Evolutionary conservation across 2,329 filamentous ascomycete genomes (phyloP).

Genomic region (Dendryphion nanum): DNA sequence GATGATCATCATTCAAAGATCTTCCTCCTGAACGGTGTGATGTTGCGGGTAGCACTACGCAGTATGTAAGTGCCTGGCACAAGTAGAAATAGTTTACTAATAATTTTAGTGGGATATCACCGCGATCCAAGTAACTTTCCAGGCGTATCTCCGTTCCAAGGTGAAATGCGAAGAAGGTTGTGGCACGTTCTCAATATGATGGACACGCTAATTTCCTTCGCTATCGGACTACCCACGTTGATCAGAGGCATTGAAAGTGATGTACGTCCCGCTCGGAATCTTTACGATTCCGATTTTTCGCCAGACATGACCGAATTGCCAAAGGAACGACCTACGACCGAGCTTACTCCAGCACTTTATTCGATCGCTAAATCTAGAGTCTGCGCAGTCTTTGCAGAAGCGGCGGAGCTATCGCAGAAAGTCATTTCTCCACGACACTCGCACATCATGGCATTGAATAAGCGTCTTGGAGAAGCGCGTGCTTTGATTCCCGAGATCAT

Average conservation of each 20-base stretch:
- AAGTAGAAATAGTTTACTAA: too few relatives aligned
- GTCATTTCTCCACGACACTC: conserved; percentile 35
- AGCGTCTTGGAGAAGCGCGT: conserved; percentile 34
- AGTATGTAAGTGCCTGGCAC: too few relatives aligned
- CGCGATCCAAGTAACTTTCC: conserved; percentile 30
- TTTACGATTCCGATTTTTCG: conserved; percentile 40
- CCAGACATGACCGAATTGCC: conserved; percentile 21
- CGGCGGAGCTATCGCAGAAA: conserved; percentile 39
- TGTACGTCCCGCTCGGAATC: conserved; percentile 34
- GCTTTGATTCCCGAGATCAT: conserved; percentile 34
- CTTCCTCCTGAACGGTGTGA: conserved; percentile 23
- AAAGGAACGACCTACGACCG: conserved; percentile 14
- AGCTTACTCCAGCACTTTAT: conserved; percentile 34
- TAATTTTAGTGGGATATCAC: conserved; percentile 44
- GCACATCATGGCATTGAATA: conserved; percentile 40
- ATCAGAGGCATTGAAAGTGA: conserved; percentile 35
- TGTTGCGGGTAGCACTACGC: conserved; percentile 22
- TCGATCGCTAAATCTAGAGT: conserved; percentile 35
- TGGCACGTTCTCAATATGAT: conserved; percentile 34
- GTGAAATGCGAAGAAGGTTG: conserved; percentile 37
- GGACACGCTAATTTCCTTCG: conserved; percentile 34
- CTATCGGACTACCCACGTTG: conserved; percentile 35
- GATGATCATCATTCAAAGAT: conserved; percentile 21
- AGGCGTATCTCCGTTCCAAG: conserved; percentile 32
- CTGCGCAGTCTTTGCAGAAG: conserved; percentile 38